Evolutionary conservation across 2,329 filamentous ascomycete species (phyloP).

Genomic region (Aspergillus caelatus): DNA sequence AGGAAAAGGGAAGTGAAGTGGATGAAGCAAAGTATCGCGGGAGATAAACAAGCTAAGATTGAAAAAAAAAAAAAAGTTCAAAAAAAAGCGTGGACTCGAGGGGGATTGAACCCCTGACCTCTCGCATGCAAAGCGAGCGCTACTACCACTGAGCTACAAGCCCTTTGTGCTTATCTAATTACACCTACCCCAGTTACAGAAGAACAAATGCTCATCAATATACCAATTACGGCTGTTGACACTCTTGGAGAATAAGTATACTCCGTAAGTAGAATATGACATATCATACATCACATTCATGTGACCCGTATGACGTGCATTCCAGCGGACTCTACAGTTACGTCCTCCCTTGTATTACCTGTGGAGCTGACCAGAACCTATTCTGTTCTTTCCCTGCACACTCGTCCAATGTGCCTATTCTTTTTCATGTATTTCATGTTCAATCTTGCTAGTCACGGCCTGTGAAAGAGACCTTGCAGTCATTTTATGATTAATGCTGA

Average conservation of each 20-base stretch:
- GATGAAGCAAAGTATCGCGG: too few relatives aligned
- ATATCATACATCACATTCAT: background rate
- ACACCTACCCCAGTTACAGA: too few relatives aligned
- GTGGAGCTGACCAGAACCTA: background rate
- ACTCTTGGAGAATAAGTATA: too few relatives aligned
- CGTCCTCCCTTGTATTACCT: background rate
- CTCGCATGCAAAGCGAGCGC: slow-evolving; percentile 6
- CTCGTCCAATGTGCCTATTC: background rate
- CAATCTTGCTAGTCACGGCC: background rate
- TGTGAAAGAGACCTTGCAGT: background rate
- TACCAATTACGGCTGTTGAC: too few relatives aligned
- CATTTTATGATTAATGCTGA: background rate
- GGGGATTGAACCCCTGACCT: slow-evolving; percentile 8
- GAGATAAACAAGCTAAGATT: too few relatives aligned
- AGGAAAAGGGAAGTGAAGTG: too few relatives aligned
- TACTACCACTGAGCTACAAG: slow-evolving; percentile 8
- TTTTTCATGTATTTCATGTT: background rate
- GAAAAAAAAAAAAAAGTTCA: too few relatives aligned
- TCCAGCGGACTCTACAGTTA: background rate
- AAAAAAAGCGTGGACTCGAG: slow-evolving; percentile 1
- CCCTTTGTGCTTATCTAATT: background rate
- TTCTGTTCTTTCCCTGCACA: background rate
- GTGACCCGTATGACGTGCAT: background rate
- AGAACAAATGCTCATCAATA: too few relatives aligned
- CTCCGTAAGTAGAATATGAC: background rate